Evolutionary conservation across 306 rosid species (phyloP), one percentile per base, ranked within the genome.

Genomic region (Trifolium fragiferum): DNA sequence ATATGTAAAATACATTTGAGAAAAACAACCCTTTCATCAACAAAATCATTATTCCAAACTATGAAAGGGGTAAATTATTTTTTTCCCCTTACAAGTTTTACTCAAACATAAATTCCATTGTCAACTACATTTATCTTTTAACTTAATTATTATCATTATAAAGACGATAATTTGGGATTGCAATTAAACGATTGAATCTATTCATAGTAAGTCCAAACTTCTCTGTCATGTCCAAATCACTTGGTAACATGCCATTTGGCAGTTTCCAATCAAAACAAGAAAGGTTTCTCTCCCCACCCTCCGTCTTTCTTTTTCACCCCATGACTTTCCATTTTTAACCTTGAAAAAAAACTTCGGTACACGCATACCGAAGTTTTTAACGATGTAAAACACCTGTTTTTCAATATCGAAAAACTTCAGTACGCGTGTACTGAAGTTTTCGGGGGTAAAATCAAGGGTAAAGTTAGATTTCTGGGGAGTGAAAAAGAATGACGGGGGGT

Each of bases 181-280:
- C 81, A 38, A 64, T 4, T 1, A 83, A 51, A 57, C 75, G 67
- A 10, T 70, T 66, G 38, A 78, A 68, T 40, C 83, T 79, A 3
- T 81, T 76, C 67, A 66, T 59, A 15, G 83, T 37, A 72, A 78
- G 83, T 2, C 83, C 83, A 25, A 82, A 82, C 19, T 69, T 65
- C 18, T 84, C 87, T 11, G 8, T 38, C 84, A 84, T 84, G 35
- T 84, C 84, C 75, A 84, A 73, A 9, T 72, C 80, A 44, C 2
- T 0, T 10, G 72, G 74, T 40, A 61, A 7, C 75, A 54, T 54
- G 14, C 70, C 33, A 68, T 68, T 32, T 3, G 82, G 77, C 10
- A 84, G 58, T 47, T 76, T 71, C 84, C 87, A 84, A 10, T 84
- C 68, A 68, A 84, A 80, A 18, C 80, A 84, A 69, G n/a, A n/a